Evolutionary conservation across 768 basidiomycete species (phyloP), one percentile per base, ranked within the genome.

Genomic region (Leccinum boreale): DNA sequence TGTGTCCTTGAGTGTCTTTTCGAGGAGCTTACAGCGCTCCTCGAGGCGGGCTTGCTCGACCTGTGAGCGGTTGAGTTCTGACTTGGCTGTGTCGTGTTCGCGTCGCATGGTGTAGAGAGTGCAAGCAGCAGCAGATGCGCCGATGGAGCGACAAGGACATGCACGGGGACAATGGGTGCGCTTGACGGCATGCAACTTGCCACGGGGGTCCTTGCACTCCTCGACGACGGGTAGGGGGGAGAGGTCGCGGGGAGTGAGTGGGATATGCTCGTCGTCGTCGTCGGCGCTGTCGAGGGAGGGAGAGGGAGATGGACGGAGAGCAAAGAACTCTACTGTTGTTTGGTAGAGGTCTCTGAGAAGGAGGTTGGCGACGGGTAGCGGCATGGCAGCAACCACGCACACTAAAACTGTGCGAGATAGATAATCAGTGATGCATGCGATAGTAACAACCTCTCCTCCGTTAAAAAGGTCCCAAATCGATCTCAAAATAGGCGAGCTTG

Each of bases 1-100:
- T 50, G 85, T 83, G 62, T 89, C 87, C 64, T 78, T 81, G 57
- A 90, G 73, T 17, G 84, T 78, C 63, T 75, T 80, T 64, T 90
- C 88, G 50, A 90, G 76, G 67, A 78, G 70, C 69, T 77, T 81
- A 71, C 82, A 86, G 15, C 82, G 79, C 60, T 89, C 89, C 54
- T 86, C 80, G 33, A 86, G 73, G 49, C 79, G 81, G 28, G 78
- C 70, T 21, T 82, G 75, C 51, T 87, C 83, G 55, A 75, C 71
- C 60, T 80, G 79, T 12, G 83, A 77, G 58, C 79, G 80, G 51
- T 80, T 75, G 35, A 85, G 78, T 56, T 85, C 82, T 59, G 78
- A 74, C 68, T 81, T 84, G 50, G 80, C 76, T 56, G 74, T 70
- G 68, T 85, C 85, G 58, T 83, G 75, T 66, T 85, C 82, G 66